phyloP scores from a whole-genome alignment of 2,329 filamentous ascomycete species.

The Geosmithia putterillii region DNA sequence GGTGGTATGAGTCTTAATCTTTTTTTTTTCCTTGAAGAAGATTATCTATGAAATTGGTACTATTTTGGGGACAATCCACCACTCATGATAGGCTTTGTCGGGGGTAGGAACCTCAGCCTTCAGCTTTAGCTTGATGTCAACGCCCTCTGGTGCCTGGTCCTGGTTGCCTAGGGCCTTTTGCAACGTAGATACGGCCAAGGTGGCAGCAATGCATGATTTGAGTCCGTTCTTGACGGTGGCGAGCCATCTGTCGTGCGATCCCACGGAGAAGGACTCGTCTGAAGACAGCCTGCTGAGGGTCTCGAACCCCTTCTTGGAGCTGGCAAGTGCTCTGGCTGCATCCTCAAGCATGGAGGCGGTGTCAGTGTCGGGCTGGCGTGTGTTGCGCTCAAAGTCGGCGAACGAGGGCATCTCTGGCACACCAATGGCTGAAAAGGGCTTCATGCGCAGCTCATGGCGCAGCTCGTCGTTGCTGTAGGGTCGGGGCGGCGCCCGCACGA shows the following conservation, averaged over 20 bases:
- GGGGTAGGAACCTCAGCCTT: slow-evolving; percentile 38
- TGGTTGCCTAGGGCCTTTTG: slow-evolving; percentile 12
- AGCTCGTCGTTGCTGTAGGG: slow-evolving; percentile 57
- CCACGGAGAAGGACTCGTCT: slow-evolving; percentile 40
- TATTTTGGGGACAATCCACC: slow-evolving; percentile 51
- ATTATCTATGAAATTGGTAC: slow-evolving; percentile 6
- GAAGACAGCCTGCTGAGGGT: slow-evolving; percentile 37
- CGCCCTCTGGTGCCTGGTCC: slow-evolving; percentile 6
- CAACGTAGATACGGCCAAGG: slow-evolving; percentile 51
- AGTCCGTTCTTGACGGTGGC: slow-evolving; percentile 46
- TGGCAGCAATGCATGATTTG: slow-evolving; percentile 59
- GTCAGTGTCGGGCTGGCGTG: slow-evolving; percentile 23
- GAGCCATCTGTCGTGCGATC: slow-evolving; percentile 50
- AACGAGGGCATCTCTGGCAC: slow-evolving; percentile 56
- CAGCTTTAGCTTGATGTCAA: slow-evolving; percentile 18
- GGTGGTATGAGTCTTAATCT: no score
- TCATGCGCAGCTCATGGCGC: slow-evolving; percentile 78
- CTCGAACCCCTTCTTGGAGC: slow-evolving; percentile 44
- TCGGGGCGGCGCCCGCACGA: slow-evolving; percentile 37
- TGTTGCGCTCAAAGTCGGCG: slow-evolving; percentile 42
- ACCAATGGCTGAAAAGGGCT: slow-evolving; percentile 59
- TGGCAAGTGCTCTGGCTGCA: slow-evolving; percentile 30
- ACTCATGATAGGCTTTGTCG: slow-evolving; percentile 46
- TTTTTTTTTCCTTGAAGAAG: background rate
- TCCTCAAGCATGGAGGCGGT: slow-evolving; percentile 28